Conservation (phyloP, 148 eudicot species). For the Polygonum maritimum region DNA sequence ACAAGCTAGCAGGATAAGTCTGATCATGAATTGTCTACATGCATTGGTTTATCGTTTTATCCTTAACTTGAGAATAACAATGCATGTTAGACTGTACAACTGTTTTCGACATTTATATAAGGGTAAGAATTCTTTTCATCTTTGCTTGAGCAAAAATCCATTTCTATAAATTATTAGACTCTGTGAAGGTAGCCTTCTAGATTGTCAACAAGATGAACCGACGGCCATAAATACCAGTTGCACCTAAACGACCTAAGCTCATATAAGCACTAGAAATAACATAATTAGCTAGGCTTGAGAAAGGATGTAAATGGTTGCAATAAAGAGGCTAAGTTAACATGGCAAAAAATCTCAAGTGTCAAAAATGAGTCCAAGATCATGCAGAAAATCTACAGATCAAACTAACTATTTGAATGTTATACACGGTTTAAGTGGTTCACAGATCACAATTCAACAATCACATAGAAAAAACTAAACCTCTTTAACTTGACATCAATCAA, state of each 20-base stretch:
- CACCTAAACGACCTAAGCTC: no score
- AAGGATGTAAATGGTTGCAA: background rate
- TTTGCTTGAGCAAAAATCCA: background rate
- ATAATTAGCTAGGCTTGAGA: no score
- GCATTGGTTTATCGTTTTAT: background rate
- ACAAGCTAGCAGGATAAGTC: slow-evolving; percentile 1
- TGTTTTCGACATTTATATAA: background rate
- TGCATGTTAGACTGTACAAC: background rate
- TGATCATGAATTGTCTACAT: slow-evolving; percentile 1
- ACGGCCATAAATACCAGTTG: no score
- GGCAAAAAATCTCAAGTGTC: background rate
- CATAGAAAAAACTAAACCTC: background rate
- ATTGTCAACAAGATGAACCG: no score
- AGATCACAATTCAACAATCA: background rate
- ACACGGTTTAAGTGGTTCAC: background rate
- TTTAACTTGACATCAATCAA: background rate
- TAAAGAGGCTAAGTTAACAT: background rate
- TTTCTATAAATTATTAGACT: background rate
- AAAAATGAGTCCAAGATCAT: background rate
- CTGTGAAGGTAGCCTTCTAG: no score
- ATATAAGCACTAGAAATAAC: no score
- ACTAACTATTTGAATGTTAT: no score
- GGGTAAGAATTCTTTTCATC: background rate
- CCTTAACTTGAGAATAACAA: background rate
- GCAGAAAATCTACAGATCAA: background rate